Percentiles rank a stretch among this genome's conserved stretches.
Evolutionary conservation across 1,139 yeast genomes (phyloP).

Genomic region (Lodderomyces metapsilosis): DNA sequence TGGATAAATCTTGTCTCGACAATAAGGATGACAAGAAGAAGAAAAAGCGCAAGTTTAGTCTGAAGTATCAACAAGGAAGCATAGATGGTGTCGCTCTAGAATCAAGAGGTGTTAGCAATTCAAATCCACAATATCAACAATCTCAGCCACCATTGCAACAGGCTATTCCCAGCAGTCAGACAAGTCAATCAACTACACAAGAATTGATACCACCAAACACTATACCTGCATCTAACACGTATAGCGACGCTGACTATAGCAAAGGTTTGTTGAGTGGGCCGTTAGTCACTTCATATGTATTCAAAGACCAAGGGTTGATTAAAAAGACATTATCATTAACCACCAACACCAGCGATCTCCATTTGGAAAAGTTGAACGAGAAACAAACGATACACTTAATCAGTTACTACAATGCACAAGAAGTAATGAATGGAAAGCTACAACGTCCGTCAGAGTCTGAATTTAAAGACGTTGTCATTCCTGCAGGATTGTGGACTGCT

Average conservation of each 20-base stretch:
- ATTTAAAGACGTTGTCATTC: slow-evolving; percentile 51
- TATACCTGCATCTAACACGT: slow-evolving; percentile 15
- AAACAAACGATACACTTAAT: slow-evolving; percentile 68
- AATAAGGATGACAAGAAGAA: slow-evolving; percentile 33
- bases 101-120: neutral
- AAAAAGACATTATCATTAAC: slow-evolving; percentile 77
- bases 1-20: slow-evolving; percentile 52
- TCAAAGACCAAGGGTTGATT: slow-evolving; percentile 73
- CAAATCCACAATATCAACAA: neutral
- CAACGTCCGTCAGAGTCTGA: slow-evolving; percentile 58
- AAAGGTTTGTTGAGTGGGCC: slow-evolving; percentile 45
- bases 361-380: slow-evolving; percentile 25
- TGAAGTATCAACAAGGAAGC: neutral
- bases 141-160: slow-evolving; percentile 4
- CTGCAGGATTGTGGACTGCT: slow-evolving; percentile 60
- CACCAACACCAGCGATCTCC: slow-evolving; percentile 36
- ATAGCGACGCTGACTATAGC: slow-evolving; percentile 12
- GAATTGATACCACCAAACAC: slow-evolving; percentile 10
- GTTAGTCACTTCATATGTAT: slow-evolving; percentile 59
- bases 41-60: slow-evolving; percentile 27
- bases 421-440: slow-evolving; percentile 60
- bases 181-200: neutral
- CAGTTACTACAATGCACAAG: slow-evolving; percentile 74
- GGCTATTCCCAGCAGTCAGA: neutral
- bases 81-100: neutral